A percentile compares a stretch with the other conserved stretches of the same genome.
phyloP scores from a whole-genome alignment of 2,329 filamentous ascomycete genomes.

The Ascochyta lentis region DNA sequence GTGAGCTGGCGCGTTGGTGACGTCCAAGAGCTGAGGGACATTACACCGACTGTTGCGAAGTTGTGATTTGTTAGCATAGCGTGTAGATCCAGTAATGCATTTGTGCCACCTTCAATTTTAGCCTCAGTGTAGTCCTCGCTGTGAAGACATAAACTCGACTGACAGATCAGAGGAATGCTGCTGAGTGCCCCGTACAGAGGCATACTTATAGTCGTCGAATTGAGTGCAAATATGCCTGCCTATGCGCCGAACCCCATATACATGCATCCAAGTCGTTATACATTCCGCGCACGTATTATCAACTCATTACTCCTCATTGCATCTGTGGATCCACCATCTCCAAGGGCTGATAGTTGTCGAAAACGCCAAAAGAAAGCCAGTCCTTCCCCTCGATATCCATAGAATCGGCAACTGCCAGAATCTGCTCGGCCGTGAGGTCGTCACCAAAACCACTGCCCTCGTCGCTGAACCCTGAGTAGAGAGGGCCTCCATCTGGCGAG shows the following conservation, averaged over 20 bases:
- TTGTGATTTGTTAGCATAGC: constrained; percentile 17
- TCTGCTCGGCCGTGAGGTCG: constrained; percentile 55
- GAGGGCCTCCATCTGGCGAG: constrained; percentile 16
- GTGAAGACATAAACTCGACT: too few species aligned
- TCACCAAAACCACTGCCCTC: constrained; percentile 41
- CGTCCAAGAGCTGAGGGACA: constrained; percentile 31
- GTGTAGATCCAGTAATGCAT: background rate
- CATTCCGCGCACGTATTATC: background rate
- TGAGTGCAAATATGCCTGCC: too few species aligned
- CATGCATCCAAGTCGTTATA: background rate
- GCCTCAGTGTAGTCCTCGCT: too few species aligned
- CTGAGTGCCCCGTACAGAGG: too few species aligned
- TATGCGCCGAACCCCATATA: background rate
- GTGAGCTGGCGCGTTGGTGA: constrained; percentile 58
- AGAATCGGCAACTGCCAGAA: constrained; percentile 57
- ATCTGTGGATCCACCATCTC: constrained; percentile 23
- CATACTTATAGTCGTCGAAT: too few species aligned
- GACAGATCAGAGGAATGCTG: too few species aligned
- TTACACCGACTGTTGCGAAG: constrained; percentile 23
- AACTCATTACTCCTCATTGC: constrained; percentile 2
- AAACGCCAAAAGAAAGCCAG: constrained; percentile 57
- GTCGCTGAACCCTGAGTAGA: constrained; percentile 29
- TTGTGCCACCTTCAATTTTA: background rate
- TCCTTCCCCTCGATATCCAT: constrained; percentile 55
- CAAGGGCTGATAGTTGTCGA: constrained; percentile 46